Evolutionary conservation across 768 basidiomycete genomes (phyloP).

Genomic region (Termitomyces sp.): DNA sequence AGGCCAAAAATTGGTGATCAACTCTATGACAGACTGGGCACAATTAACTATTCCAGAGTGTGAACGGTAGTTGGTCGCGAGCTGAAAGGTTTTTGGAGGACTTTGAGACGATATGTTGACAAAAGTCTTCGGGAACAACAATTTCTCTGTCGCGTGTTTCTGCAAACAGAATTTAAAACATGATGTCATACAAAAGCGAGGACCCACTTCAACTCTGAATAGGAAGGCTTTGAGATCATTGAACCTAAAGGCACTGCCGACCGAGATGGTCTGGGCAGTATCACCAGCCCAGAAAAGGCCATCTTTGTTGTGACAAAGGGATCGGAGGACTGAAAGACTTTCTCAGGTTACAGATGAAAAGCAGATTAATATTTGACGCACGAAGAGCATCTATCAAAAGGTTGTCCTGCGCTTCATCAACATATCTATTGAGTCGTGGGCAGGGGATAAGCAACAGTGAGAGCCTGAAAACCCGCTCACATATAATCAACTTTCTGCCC

Average conservation of each 20-base stretch:
- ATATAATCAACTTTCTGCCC: constrained; percentile 51
- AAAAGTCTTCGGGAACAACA: not conserved
- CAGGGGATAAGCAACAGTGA: not conserved
- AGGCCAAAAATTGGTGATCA: constrained; percentile 62
- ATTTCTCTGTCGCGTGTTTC: constrained; percentile 14
- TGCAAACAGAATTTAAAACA: not conserved
- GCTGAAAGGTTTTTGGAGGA: constrained; percentile 43
- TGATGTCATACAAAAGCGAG: not conserved
- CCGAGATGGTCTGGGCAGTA: constrained; percentile 75
- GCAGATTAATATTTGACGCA: constrained; percentile 25
- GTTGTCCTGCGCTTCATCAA: constrained; percentile 76
- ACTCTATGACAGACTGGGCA: constrained; percentile 60
- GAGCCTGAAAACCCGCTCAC: constrained; percentile 28
- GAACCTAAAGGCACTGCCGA: constrained; percentile 71
- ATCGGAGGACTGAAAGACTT: constrained; percentile 49
- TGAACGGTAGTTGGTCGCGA: constrained; percentile 65
- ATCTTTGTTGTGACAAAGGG: constrained; percentile 59
- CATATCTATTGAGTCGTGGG: constrained; percentile 40
- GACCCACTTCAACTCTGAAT: constrained; percentile 56
- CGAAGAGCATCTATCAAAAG: constrained; percentile 61
- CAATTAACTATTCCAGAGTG: constrained; percentile 75
- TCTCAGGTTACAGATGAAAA: not conserved
- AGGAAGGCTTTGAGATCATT: constrained; percentile 68
- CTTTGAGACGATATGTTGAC: not conserved
- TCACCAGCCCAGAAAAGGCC: constrained; percentile 81